These are phyloP conservation scores for Apiotrichum gracile DNA, from an alignment of 1,284 basidiomycete species.

Conservation along the genomic window DNA sequence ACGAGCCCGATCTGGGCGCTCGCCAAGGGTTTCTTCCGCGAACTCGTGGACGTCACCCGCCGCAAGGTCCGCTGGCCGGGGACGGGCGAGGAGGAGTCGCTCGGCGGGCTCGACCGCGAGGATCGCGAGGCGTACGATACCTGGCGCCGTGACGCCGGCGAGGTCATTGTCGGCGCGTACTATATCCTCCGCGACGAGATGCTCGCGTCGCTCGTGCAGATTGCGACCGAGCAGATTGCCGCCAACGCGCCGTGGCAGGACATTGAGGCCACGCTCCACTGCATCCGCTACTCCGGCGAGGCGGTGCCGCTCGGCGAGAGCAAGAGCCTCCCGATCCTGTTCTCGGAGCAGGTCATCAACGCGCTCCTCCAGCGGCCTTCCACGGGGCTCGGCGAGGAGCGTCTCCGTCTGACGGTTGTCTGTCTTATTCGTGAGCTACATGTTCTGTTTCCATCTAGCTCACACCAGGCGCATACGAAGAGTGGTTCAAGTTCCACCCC, in stretches of 20 bases:
- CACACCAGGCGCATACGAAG: constrained; percentile 56
- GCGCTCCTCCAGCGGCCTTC: constrained; percentile 49
- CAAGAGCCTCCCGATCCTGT: constrained; percentile 59
- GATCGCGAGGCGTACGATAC: constrained; percentile 33
- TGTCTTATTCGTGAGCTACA: constrained; percentile 57
- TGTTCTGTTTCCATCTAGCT: background rate
- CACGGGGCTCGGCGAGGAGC: constrained; percentile 48
- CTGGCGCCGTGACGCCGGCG: constrained; percentile 80
- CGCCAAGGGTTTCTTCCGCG: constrained; percentile 68
- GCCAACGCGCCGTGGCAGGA: constrained; percentile 50
- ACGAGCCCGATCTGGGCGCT: constrained; percentile 50
- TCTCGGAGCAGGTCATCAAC: constrained; percentile 60
- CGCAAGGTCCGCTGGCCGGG: constrained; percentile 66
- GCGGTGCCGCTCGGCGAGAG: constrained; percentile 70
- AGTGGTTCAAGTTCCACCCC: constrained; percentile 66
- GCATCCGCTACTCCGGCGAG: constrained; percentile 76
- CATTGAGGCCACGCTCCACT: constrained; percentile 75
- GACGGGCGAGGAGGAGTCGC: constrained; percentile 47
- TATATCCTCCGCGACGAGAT: constrained; percentile 78
- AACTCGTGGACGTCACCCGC: constrained; percentile 64
- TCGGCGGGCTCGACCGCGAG: constrained; percentile 59
- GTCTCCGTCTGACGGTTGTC: constrained; percentile 66
- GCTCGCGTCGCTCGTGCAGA: constrained; percentile 62
- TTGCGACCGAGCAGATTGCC: constrained; percentile 52
- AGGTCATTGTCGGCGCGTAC: constrained; percentile 85